Base-by-base conservation (phyloP, 768 basidiomycete genomes). In the Termitomyces sp. region DNA sequence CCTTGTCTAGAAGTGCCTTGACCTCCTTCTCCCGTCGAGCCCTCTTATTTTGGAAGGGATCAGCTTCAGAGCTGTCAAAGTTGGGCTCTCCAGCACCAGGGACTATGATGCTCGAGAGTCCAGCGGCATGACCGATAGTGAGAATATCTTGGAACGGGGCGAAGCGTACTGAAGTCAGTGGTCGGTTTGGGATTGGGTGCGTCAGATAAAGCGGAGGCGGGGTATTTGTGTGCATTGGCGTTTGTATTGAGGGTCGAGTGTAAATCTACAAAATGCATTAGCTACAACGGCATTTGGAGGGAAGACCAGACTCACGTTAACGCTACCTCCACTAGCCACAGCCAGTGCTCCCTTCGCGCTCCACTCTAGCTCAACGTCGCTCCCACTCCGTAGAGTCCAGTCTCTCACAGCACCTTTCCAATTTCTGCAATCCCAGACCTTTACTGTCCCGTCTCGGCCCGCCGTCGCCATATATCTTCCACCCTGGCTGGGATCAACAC, bases 351-450 rank as follows among this genome's bases (percentile, higher is more conserved):
- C 97, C 68, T 86, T 87, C 64, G 87, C 86, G 67, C 94, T 95
- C 90, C 92, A 99, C 46, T 90, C 87, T 4, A 94, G 65, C 60
- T 88, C 89, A 0, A 86, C 70, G 55, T 79, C 84, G 3, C 81
- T 74, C 0, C 85, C 86, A 7, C 90, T 87, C 58, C 92, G 78
- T 42, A 90, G 79, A 9, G 73, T 77, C 94, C 95, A 79, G 73
- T 89, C 83, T 60, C 93, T 79, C 39, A 99, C 84, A 3, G 88
- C 85, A 8, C 91, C 90, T 65, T 91, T 94, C 95, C 95, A 98
- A 76, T 94, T 97, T 59, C 97, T 77, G 69, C 91, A 93, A 75
- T 98, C 97, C 97, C 97, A 99, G 1, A 98, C 81, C 68, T 98
- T 98, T 55, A 99, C 90, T 0, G 77, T 84, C 0, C 94, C 90